Evolutionary conservation across 768 basidiomycete genomes (phyloP), one percentile per base, ranked within the genome.

Genomic region (Rhodotorula diobovata): DNA sequence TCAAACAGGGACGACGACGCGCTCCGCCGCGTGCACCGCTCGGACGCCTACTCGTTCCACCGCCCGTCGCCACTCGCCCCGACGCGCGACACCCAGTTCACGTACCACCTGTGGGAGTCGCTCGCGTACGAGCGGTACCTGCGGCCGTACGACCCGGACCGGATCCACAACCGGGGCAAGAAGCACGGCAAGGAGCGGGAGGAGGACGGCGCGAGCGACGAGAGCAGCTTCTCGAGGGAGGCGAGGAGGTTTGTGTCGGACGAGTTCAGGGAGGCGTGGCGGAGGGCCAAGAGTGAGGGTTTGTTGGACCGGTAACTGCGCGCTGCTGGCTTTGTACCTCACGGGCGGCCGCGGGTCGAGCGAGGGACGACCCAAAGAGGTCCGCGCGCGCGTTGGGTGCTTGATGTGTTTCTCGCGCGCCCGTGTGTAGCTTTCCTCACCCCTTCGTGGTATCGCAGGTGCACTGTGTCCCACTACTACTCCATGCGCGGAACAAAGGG

Each of bases 51-150:
- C 70, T 68, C 74, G 57, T 80, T 80, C 73, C 67, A 72, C n/a
- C 39, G 63, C 5, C 73, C 78, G 28, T 76, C 77, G 53, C 8
- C 51, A 1, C 63, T 64, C 58, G 58, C 68, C 0, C 68, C 64
- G 18, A 63, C 72, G 0, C 45, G 48, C 28, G 72, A 68, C 45
- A 37, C 37, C 0, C 78, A 78, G 41, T 74, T 80, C 62, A 77
- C 77, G 56, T 81, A 80, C 68, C 80, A 81, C 72, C 76, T 79
- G 14, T 81, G 81, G 81, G 81, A 81, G 57, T 79, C 79, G 16
- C 71, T 75, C 58, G 77, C 80, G 0, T 76, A 77, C 66, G 63
- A 65, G n/a, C 58, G 53, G 15, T 77, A 79, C 68, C 76, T 81
- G 2, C 41, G 62, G 8, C 65, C 68, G 30, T 77, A 81, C 53